Evolutionary conservation across 176 grass and related monocot species (phyloP).

Genomic region (Tillandsia fasciculata): DNA sequence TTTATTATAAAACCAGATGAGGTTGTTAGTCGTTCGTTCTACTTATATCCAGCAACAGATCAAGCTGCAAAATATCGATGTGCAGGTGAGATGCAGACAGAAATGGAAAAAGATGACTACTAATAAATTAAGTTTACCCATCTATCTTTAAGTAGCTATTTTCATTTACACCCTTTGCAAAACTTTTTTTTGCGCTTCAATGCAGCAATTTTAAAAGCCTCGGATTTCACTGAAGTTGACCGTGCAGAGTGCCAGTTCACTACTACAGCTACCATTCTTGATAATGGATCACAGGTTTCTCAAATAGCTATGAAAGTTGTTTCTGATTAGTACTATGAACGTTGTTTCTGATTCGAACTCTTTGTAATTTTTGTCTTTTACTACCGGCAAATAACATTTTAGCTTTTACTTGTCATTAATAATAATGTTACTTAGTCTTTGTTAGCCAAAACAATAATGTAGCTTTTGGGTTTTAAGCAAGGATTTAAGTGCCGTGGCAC

Average conservation of each 20-base stretch:
- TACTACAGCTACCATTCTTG: conserved; percentile 61
- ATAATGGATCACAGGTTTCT: conserved; percentile 79
- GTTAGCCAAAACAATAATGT: too few relatives aligned
- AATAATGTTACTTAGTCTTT: too few relatives aligned
- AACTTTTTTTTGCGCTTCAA: conserved; percentile 14
- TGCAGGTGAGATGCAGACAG: conserved; percentile 34
- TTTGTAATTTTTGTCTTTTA: background rate
- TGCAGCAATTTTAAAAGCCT: conserved; percentile 80
- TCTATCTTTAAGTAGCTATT: background rate
- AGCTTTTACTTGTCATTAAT: too few relatives aligned
- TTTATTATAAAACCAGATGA: conserved; percentile 77
- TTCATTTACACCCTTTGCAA: conserved; percentile 4
- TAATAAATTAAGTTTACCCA: background rate
- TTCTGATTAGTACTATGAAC: background rate
- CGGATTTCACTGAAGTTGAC: conserved; percentile 66
- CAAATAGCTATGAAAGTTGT: conserved; percentile 4
- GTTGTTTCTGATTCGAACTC: background rate
- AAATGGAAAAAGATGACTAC: conserved; percentile 1
- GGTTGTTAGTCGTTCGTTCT: conserved; percentile 31
- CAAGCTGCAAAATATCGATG: conserved; percentile 61
- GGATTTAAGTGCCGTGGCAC: too few relatives aligned
- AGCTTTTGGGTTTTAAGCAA: too few relatives aligned
- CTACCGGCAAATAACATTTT: too few relatives aligned
- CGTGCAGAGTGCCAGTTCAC: conserved; percentile 55
- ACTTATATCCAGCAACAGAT: conserved; percentile 47